Percentiles rank a stretch among this genome's conserved stretches.
Conservation (phyloP, 2,329 filamentous ascomycete genomes). For the Scedosporium apiospermum region DNA sequence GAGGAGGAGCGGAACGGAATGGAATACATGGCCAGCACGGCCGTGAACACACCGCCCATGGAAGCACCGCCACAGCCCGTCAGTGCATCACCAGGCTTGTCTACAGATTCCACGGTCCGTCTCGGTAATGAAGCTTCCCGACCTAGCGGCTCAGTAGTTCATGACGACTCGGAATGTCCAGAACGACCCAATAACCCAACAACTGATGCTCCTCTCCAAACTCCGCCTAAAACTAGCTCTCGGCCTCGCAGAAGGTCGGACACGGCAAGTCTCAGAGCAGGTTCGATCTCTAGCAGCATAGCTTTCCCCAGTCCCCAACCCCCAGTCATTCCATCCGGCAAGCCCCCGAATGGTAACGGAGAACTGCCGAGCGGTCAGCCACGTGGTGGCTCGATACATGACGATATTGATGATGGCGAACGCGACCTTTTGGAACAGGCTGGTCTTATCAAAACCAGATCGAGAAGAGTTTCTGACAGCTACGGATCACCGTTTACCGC, state of each 20-base stretch:
- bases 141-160: not conserved
- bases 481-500: not conserved
- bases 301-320: not conserved
- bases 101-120: not conserved
- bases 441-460: slow-evolving; percentile 45
- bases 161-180: not conserved
- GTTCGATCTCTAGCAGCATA: not conserved
- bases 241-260: slow-evolving; percentile 3
- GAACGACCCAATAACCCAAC: not conserved
- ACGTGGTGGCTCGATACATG: slow-evolving; percentile 11
- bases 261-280: not conserved
- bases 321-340: not conserved
- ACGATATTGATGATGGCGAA: slow-evolving; percentile 56
- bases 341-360: slow-evolving; percentile 14
- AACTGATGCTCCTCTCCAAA: not conserved
- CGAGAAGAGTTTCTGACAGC: slow-evolving; percentile 18
- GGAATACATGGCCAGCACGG: slow-evolving; percentile 1
- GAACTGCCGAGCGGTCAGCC: not conserved
- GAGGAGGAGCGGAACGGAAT: slow-evolving; percentile 54
- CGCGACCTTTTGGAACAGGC: slow-evolving; percentile 58
- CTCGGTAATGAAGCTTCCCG: not conserved
- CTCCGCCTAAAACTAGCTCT: not conserved
- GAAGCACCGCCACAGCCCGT: not conserved
- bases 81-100: not conserved
- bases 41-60: not conserved